Evolutionary conservation across 202 grass and related monocot species (phyloP).

Genomic region (Zizania palustris): DNA sequence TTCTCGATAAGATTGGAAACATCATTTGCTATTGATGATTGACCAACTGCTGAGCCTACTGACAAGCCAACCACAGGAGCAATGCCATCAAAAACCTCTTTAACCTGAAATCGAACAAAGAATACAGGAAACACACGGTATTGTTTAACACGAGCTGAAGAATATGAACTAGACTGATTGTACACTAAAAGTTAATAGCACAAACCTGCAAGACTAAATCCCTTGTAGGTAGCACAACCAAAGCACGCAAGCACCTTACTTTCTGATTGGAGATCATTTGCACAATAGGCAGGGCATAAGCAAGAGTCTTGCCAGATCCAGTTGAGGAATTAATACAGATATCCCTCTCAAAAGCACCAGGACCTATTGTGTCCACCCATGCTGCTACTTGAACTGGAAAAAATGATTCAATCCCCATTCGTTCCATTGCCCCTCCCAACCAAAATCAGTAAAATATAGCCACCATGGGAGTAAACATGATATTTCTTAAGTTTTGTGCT

Average conservation of each 20-base stretch:
- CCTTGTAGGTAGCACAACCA: constrained; percentile 84
- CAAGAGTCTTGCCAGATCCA: constrained; percentile 90
- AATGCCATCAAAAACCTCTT: constrained; percentile 91
- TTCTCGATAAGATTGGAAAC: constrained; percentile 56
- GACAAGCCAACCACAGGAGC: constrained; percentile 71
- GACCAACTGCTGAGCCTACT: constrained; percentile 85
- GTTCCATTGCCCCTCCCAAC: constrained; percentile 62
- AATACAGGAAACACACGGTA: neutral
- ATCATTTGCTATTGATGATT: constrained; percentile 93
- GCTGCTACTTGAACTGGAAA: constrained; percentile 78
- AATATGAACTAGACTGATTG: constrained; percentile 20
- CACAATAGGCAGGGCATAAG: constrained; percentile 91
- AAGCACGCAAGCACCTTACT: constrained; percentile 72
- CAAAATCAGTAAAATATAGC: constrained; percentile 39
- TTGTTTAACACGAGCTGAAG: constrained; percentile 14
- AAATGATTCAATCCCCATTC: constrained; percentile 73
- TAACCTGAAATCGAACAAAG: constrained; percentile 57
- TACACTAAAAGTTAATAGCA: neutral
- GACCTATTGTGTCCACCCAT: constrained; percentile 80
- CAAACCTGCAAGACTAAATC: constrained; percentile 89
- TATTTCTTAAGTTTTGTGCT: neutral
- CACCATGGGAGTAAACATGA: neutral
- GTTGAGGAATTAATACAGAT: constrained; percentile 96
- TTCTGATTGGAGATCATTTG: constrained; percentile 59
- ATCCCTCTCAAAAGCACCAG: constrained; percentile 89